Percentiles rank a stretch among this genome's conserved stretches.
Evolutionary conservation across 176 grass and related monocot genomes (phyloP).

Genomic region (Oryza glaberrima): DNA sequence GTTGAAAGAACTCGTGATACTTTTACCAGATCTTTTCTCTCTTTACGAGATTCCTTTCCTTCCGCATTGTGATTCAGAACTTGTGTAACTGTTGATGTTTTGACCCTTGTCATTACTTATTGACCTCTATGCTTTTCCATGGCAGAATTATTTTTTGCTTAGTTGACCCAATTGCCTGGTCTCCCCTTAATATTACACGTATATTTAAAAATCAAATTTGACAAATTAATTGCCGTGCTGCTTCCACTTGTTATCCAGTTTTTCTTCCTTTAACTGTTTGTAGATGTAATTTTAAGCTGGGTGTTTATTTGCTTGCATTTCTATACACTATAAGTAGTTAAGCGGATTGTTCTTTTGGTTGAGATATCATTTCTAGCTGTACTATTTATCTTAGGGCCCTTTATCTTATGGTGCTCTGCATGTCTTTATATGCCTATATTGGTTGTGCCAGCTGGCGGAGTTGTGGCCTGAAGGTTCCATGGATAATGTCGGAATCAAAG

Average conservation of each 20-base stretch:
- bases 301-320: constrained; percentile 8
- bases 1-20: neutral
- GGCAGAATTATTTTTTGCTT: constrained; percentile 21
- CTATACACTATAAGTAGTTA: neutral
- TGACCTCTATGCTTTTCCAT: neutral
- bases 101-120: neutral
- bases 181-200: neutral
- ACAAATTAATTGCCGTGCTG: constrained; percentile 16
- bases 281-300: constrained; percentile 2
- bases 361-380: neutral
- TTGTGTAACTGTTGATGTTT: neutral
- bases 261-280: constrained; percentile 18
- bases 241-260: constrained; percentile 14
- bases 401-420: constrained; percentile 9
- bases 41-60: neutral
- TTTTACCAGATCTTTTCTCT: neutral
- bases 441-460: constrained; percentile 72
- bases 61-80: neutral
- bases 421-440: constrained; percentile 29
- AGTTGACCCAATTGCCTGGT: neutral
- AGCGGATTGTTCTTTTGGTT: neutral
- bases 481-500: constrained; percentile 98
- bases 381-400: neutral
- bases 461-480: constrained; percentile 95
- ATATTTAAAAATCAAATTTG: constrained; percentile 22